Evolutionary conservation across 495 filamentous ascomycete genomes (phyloP).

Genomic region (Trichoderma virens): DNA sequence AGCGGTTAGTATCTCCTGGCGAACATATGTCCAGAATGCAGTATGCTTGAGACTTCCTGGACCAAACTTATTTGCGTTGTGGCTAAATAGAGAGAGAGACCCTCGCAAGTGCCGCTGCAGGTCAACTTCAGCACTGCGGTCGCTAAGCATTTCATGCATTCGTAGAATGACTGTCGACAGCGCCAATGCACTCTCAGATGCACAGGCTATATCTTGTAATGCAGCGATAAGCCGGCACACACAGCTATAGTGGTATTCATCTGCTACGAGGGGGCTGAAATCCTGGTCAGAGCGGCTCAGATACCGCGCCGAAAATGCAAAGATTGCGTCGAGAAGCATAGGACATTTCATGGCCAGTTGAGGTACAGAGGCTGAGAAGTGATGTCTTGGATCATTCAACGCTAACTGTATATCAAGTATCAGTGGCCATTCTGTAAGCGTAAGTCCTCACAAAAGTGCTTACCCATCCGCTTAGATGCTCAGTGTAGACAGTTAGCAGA

Average conservation of each 20-base stretch:
- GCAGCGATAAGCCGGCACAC: constrained; percentile 11
- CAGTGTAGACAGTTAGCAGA: constrained; percentile 8
- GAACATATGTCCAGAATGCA: constrained; percentile 13
- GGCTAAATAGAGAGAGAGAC: constrained; percentile 9
- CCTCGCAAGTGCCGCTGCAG: constrained; percentile 12
- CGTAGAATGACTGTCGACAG: constrained; percentile 13
- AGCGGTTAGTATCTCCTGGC: constrained; percentile 11
- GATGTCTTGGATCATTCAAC: constrained; percentile 12
- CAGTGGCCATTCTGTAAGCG: background rate
- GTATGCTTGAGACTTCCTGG: constrained; percentile 12
- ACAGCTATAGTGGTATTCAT: constrained; percentile 11
- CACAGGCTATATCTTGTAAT: constrained; percentile 10
- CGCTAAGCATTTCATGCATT: constrained; percentile 13
- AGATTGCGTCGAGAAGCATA: constrained; percentile 13
- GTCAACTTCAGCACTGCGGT: constrained; percentile 5
- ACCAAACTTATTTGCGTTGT: constrained; percentile 11
- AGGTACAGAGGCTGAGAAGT: constrained; percentile 11
- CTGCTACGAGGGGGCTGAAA: constrained; percentile 6
- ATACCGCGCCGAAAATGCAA: constrained; percentile 12
- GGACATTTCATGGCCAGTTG: constrained; percentile 13
- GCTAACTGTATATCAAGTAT: background rate
- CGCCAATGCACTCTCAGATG: constrained; percentile 11
- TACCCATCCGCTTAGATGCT: constrained; percentile 12
- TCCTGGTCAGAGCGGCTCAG: constrained; percentile 3
- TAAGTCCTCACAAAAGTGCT: background rate